Base-by-base conservation (phyloP, 2,329 filamentous ascomycete species). In the Epichloe scottii region DNA sequence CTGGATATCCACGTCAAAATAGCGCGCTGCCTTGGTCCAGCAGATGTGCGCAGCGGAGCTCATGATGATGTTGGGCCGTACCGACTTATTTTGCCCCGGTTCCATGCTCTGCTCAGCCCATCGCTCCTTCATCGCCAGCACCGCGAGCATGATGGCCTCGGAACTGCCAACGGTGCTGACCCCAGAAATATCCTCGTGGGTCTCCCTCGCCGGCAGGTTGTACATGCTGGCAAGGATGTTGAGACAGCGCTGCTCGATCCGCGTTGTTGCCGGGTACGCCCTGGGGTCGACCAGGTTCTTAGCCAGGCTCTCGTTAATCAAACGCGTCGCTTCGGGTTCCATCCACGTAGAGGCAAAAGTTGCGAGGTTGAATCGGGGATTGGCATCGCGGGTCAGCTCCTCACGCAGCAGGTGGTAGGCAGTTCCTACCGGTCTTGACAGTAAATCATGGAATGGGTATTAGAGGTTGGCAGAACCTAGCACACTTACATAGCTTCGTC, bases 221-320 rank as follows among this genome's bases (percentile, higher is more conserved):
- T 94, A 95, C 43, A 97, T 79, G 54, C 85, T 80, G 41, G 86
- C 89, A 58, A 96, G 95, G 85, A 90, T 90, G 68, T 82, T 86
- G 55, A 90, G 87, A 63, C 89, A 95, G 59, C 91, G 86, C 75
- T 91, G 95, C 70, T 96, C 90, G 64, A 90, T 89, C 57, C 89
- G 85, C 50, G 85, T 85, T 0, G 82, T 83, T 64, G 87, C 84
- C 1, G 86, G 86, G 62, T 90, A 90, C 66, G 89, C 85, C 64
- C 90, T 86, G 66, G 89, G 90, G 65, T 90, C 86, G 68, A 90
- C 90, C 67, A 96, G 96, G 76, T 97, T 97, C 70, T 95, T 96
- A 66, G 86, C 82, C 66, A 96, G 89, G 49, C 86, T 81, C 57
- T 96, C 89, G 57, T 83, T 74, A 91, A 97, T 97, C 30, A 54